Conservation (phyloP, 1,139 yeast genomes). For the Pichia sp. region DNA sequence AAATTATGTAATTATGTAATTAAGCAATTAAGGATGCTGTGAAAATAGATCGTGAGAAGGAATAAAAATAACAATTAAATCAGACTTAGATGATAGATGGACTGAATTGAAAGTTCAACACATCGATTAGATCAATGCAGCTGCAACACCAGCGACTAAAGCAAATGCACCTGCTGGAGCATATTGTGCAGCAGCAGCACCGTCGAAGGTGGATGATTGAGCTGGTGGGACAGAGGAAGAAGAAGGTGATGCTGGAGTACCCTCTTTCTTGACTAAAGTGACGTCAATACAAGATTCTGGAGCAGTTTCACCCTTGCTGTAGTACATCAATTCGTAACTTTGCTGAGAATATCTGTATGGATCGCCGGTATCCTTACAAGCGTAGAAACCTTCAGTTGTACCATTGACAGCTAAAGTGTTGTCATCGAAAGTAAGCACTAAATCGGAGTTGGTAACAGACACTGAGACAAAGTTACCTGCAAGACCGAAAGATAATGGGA, state of each 20-base stretch:
- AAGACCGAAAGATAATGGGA: conserved; percentile 9
- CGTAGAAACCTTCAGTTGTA: conserved; percentile 22
- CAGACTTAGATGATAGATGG: no score
- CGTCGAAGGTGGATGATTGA: background rate
- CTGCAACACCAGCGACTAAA: conserved; percentile 17
- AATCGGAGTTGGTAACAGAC: conserved; percentile 12
- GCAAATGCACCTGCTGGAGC: conserved; percentile 19
- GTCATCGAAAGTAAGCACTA: conserved; percentile 14
- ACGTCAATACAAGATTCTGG: conserved; percentile 19
- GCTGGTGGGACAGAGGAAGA: conserved; percentile 3
- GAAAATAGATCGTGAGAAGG: no score
- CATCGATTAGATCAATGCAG: conserved; percentile 17
- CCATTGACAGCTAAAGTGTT: conserved; percentile 23
- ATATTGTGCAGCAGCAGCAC: conserved; percentile 8
- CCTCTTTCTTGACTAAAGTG: conserved; percentile 6
- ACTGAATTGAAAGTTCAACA: background rate
- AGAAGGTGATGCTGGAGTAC: conserved; percentile 3
- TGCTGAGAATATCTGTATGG: conserved; percentile 22
- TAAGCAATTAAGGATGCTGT: no score
- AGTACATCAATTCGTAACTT: conserved; percentile 22
- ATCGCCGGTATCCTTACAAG: conserved; percentile 25
- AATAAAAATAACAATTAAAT: no score
- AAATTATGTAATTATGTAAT: no score
- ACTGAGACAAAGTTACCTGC: conserved; percentile 14
- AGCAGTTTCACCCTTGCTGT: conserved; percentile 15